phyloP scores from a whole-genome alignment of 208 protist genomes.

The Herpetomonas muscarum region DNA sequence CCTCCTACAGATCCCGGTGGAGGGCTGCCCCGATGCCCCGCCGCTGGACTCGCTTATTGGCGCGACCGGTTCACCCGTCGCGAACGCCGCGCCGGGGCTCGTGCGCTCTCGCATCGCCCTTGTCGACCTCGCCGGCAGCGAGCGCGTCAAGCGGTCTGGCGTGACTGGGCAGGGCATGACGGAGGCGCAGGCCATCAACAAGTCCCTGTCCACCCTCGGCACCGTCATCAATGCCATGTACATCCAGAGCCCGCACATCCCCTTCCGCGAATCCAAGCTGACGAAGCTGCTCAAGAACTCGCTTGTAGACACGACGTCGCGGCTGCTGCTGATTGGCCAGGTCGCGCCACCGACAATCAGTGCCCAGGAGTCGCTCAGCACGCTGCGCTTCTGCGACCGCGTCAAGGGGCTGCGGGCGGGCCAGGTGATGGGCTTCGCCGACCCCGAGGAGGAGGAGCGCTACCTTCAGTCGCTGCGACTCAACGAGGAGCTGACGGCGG shows the following conservation, averaged over 20 bases:
- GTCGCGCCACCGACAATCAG: conserved; percentile 59
- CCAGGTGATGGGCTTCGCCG: conserved; percentile 41
- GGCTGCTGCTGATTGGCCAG: conserved; percentile 85
- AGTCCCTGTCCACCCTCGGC: conserved; percentile 79
- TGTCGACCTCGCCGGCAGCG: conserved; percentile 95
- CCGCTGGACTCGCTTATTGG: conserved; percentile 49
- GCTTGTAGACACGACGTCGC: conserved; percentile 53
- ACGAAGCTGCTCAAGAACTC: conserved; percentile 88
- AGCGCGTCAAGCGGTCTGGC: conserved; percentile 88
- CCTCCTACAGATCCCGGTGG: conserved; percentile 63
- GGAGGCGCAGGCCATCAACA: conserved; percentile 92
- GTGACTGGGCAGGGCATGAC: conserved; percentile 78
- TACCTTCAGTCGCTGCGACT: conserved; percentile 45
- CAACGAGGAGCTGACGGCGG: conserved; percentile 67
- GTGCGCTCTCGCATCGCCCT: conserved; percentile 91
- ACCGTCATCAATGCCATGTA: conserved; percentile 88
- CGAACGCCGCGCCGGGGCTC: conserved; percentile 55
- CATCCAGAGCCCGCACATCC: conserved; percentile 64
- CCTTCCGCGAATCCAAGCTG: conserved; percentile 91
- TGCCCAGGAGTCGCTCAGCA: conserved; percentile 67
- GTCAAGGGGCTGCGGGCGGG: conserved; percentile 80
- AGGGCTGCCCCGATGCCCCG: conserved; percentile 18
- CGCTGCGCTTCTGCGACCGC: conserved; percentile 85
- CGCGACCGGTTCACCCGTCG: conserved; percentile 30
- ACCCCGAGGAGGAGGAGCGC: conserved; percentile 57